These are phyloP conservation scores for Tolypocladium paradoxum DNA, from an alignment of 2,329 filamentous ascomycete genomes.

Conservation along the genomic window DNA sequence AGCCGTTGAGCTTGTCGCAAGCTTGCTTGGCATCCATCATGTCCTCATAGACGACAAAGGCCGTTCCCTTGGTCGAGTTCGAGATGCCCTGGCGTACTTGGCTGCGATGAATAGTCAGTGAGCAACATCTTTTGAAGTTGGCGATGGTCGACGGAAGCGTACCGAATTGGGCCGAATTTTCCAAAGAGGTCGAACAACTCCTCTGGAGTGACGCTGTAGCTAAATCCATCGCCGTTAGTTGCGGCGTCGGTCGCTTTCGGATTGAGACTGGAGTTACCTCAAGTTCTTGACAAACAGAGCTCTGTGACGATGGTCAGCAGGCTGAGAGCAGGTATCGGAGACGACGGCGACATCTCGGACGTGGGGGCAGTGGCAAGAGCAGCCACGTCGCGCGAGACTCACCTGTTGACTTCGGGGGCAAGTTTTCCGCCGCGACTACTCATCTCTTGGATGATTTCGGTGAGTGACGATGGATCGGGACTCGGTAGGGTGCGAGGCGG, in stretches of 20 bases:
- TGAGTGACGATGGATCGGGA: conserved; percentile 17
- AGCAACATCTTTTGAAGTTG: background rate
- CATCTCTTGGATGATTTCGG: conserved; percentile 59
- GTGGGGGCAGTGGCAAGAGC: background rate
- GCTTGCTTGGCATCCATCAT: conserved; percentile 97
- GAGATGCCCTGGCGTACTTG: conserved; percentile 98
- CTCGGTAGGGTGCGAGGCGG: conserved; percentile 14
- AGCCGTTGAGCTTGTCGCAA: conserved; percentile 98
- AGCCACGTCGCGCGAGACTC: conserved; percentile 8
- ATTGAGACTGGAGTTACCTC: conserved; percentile 45
- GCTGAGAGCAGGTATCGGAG: background rate
- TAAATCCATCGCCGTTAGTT: conserved; percentile 26
- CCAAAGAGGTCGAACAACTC: conserved; percentile 98
- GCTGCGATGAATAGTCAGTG: conserved; percentile 35
- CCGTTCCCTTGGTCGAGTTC: conserved; percentile 94
- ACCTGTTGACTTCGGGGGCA: conserved; percentile 99
- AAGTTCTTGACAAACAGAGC: conserved; percentile 99
- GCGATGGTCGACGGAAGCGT: conserved; percentile 26
- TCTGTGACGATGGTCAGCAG: conserved; percentile 41
- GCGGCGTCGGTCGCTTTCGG: background rate
- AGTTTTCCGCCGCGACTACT: conserved; percentile 95
- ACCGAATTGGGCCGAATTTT: conserved; percentile 94
- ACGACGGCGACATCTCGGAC: background rate
- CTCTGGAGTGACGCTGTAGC: conserved; percentile 98
- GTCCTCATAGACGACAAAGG: conserved; percentile 99